Percentiles rank a stretch among this genome's conserved stretches.
Conservation (phyloP, 2,329 filamentous ascomycete species). For the Diplodia scrobiculata region DNA sequence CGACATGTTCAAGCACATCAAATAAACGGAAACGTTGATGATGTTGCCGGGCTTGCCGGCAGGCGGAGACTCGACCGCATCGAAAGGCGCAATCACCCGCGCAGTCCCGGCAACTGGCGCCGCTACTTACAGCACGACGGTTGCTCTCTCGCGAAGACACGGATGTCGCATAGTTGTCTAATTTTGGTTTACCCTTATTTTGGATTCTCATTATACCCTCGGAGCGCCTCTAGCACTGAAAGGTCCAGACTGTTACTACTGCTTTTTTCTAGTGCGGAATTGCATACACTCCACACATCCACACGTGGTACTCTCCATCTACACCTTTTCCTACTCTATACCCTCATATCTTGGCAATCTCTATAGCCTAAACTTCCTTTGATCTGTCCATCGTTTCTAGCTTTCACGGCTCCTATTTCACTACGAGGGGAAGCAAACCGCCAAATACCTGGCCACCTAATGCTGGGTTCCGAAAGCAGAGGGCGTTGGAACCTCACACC, state of each 20-base stretch:
- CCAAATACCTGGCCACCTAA: slow-evolving; percentile 10
- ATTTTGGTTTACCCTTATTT: slow-evolving; percentile 23
- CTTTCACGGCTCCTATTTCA: not conserved
- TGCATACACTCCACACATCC: slow-evolving; percentile 5
- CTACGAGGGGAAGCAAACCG: slow-evolving; percentile 1
- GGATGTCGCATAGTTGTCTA: slow-evolving; percentile 8
- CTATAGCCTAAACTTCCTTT: slow-evolving; percentile 19
- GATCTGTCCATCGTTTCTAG: not conserved
- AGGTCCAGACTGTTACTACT: slow-evolving; percentile 28
- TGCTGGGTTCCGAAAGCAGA: not conserved
- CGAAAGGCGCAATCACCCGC: not conserved
- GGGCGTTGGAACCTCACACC: not conserved
- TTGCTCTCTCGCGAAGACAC: not conserved
- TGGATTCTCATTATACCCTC: slow-evolving; percentile 30
- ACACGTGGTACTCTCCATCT: slow-evolving; percentile 17
- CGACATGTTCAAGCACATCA: slow-evolving; percentile 30
- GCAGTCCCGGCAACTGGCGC: not conserved
- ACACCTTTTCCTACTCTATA: slow-evolving; percentile 25
- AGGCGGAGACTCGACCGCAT: not conserved
- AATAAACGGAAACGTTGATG: slow-evolving; percentile 14
- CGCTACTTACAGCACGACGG: not conserved
- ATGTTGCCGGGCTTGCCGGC: not conserved
- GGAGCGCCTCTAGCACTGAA: slow-evolving; percentile 29
- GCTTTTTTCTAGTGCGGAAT: slow-evolving; percentile 23
- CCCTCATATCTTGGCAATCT: slow-evolving; percentile 18